A percentile compares a stretch with the other conserved stretches of the same genome.
These are phyloP conservation scores for Rubia occidens DNA, from an alignment of 305 asterid genomes.

Conservation along the genomic window DNA sequence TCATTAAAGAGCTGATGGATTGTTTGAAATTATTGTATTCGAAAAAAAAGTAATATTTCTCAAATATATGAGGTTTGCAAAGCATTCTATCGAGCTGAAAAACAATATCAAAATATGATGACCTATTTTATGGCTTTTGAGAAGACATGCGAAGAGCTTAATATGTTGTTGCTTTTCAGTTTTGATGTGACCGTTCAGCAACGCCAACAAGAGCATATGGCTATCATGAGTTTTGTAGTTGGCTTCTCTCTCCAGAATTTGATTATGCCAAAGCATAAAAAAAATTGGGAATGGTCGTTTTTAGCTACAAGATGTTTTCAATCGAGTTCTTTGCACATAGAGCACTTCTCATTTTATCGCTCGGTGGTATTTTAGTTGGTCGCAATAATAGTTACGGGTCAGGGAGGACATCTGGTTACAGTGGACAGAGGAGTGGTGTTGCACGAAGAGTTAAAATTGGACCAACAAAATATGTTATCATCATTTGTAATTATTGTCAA, in stretches of 20 bases:
- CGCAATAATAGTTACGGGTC: neutral
- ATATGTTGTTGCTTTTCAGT: neutral
- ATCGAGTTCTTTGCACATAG: neutral
- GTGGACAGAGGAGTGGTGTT: neutral
- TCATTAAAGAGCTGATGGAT: neutral
- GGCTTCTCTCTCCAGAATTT: neutral
- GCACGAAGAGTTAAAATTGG: neutral
- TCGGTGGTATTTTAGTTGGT: too few relatives aligned
- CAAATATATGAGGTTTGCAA: neutral
- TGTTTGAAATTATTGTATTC: too few relatives aligned
- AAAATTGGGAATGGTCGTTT: too few relatives aligned
- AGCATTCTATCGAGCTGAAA: neutral
- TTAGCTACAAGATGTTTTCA: too few relatives aligned
- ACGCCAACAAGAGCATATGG: neutral
- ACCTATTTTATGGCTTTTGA: neutral
- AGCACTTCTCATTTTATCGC: too few relatives aligned
- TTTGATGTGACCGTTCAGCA: neutral
- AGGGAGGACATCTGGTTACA: too few relatives aligned
- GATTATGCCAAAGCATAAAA: neutral
- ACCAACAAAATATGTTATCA: neutral
- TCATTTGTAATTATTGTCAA: neutral
- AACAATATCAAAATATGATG: neutral
- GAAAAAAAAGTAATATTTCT: neutral
- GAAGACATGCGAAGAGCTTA: neutral
- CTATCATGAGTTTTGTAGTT: constrained; percentile 3